phyloP scores from a whole-genome alignment of 1,284 basidiomycete genomes.

The Apiotrichum gamsii region DNA sequence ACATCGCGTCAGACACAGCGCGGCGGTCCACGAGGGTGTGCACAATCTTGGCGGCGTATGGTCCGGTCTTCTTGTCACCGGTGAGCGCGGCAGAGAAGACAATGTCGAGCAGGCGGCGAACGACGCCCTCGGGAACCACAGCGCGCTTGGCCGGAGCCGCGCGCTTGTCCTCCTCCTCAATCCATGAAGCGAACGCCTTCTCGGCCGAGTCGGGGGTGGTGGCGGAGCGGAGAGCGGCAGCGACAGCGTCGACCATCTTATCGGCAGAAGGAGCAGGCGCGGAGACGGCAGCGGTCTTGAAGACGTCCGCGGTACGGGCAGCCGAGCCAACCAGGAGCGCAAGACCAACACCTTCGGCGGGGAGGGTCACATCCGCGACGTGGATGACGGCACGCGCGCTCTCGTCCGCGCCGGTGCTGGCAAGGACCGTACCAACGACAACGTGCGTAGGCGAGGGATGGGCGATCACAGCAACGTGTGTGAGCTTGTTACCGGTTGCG shows the following conservation, averaged over 20 bases:
- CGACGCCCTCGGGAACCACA: conserved; percentile 4
- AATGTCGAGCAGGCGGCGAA: conserved; percentile 10
- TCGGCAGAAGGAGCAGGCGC: not conserved
- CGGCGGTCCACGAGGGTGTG: conserved; percentile 24
- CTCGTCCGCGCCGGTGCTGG: conserved; percentile 3
- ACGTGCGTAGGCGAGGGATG: conserved; percentile 8
- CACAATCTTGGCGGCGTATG: conserved; percentile 31
- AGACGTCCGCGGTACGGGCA: conserved; percentile 19
- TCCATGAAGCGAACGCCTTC: conserved; percentile 13
- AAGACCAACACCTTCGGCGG: conserved; percentile 34
- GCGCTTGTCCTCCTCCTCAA: conserved; percentile 13
- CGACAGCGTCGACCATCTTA: conserved; percentile 9
- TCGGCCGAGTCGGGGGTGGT: conserved; percentile 10
- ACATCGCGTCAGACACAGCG: conserved; percentile 36
- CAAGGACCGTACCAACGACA: conserved; percentile 18
- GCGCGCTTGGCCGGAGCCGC: not conserved
- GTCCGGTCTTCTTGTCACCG: conserved; percentile 13
- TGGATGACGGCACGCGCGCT: conserved; percentile 32
- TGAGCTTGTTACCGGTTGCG: conserved; percentile 19
- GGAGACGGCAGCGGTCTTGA: conserved; percentile 1
- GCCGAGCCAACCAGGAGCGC: conserved; percentile 30
- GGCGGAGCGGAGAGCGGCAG: not conserved
- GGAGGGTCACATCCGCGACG: conserved; percentile 31
- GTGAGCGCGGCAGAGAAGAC: conserved; percentile 26
- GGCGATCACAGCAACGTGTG: conserved; percentile 21